Base-by-base conservation (phyloP, 2,329 filamentous ascomycete species). In the Lasiodiplodia theobromae region DNA sequence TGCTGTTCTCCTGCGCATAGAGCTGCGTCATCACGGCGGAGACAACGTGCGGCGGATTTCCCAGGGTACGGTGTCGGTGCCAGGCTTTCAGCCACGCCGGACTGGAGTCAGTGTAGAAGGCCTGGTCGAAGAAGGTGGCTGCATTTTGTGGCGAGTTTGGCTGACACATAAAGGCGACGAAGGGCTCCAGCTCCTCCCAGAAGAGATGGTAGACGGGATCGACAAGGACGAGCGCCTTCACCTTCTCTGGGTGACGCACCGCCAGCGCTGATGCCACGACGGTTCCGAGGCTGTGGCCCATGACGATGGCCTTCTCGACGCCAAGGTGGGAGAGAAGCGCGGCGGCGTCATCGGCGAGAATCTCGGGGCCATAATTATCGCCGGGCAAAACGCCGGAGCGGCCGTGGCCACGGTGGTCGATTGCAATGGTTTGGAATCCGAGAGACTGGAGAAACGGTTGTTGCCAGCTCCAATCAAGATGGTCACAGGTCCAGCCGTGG, bases 401-500 rank as follows among this genome's bases (percentile, higher is more conserved):
- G 7, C 73, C 72, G 57, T 74, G 73, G 7, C 72, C 72, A 31
- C 72, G 73, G 7, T 69, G 71, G 60, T 74, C 73, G 18, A 74
- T 64, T 2, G 70, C 70, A 23, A 74, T 72, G 18, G 72, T 70
- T n/a, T 44, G 52, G 40, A 70, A 58, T 37, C 67, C 62, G 44
- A 72, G 70, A 4, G 67, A 68, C 3, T 67, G 64, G 37, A 74
- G 70, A 34, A 70, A 67, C 1, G 72, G 72, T 31, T 72, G 71
- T 65, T 74, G 72, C 56, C 64, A 72, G 66, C 52, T 69, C 71
- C 70, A 74, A 68, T 74, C 72, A 38, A 71, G 66, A 11, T 68
- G 70, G 51, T 72, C 70, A 69, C 72, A 73, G 67, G 81, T 21
- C 88, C 85, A 57, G 86, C 85, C 66, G 89, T 89, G 14, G 90